phyloP scores from a whole-genome alignment of 352 stramenopile species.

The Phytophthora sp. region DNA sequence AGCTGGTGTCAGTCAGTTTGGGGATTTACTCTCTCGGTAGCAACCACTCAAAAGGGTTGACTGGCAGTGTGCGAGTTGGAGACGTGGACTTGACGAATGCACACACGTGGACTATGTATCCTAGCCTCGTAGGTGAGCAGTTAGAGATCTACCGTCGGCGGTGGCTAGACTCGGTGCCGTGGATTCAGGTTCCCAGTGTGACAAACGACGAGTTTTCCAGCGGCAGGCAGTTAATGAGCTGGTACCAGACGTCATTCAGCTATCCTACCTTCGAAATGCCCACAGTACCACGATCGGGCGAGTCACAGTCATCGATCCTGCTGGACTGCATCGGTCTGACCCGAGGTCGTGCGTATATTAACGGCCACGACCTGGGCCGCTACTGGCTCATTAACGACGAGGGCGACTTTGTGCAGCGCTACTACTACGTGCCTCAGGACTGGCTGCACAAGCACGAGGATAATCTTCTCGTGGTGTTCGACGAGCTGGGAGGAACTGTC shows the following conservation, averaged over 20 bases:
- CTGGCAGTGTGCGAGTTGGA: conserved; percentile 53
- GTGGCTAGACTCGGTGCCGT: conserved; percentile 59
- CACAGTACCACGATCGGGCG: conserved; percentile 3
- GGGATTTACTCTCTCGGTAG: conserved; percentile 60
- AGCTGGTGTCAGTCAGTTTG: conserved; percentile 63
- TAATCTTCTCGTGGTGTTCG: conserved; percentile 70
- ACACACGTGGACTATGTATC: conserved; percentile 61
- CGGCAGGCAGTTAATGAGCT: conserved; percentile 46
- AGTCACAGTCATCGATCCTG: conserved; percentile 52
- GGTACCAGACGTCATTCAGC: conserved; percentile 59
- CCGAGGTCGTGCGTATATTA: conserved; percentile 64
- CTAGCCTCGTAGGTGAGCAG: conserved; percentile 66
- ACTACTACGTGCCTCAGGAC: conserved; percentile 67
- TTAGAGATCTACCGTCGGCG: conserved; percentile 56
- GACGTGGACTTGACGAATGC: conserved; percentile 33
- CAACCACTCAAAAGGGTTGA: conserved; percentile 66
- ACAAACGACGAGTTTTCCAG: background rate
- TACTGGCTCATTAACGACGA: conserved; percentile 68
- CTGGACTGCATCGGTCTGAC: conserved; percentile 65
- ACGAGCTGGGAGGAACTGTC: conserved; percentile 62
- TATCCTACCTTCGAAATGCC: conserved; percentile 10
- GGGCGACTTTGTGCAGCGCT: conserved; percentile 64
- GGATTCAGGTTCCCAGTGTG: conserved; percentile 25
- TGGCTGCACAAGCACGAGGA: conserved; percentile 48
- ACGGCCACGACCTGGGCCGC: conserved; percentile 70